phyloP scores from a whole-genome alignment of 768 basidiomycete species.

The Agaricus subrufescens region DNA sequence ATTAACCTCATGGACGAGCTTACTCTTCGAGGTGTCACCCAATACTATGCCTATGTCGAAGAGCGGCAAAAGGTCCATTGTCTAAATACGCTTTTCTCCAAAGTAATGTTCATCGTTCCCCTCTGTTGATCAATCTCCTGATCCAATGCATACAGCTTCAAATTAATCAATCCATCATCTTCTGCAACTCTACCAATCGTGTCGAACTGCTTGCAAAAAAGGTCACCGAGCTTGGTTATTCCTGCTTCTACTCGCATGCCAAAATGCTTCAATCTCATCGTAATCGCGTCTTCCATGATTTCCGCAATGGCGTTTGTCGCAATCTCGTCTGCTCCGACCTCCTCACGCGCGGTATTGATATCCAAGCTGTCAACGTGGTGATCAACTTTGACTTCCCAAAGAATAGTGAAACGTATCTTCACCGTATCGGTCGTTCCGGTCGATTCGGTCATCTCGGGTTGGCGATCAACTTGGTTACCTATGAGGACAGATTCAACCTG shows the following conservation, averaged over 20 bases:
- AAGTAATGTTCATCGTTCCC: conserved; percentile 44
- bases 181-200: conserved; percentile 99
- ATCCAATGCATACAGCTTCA: conserved; percentile 60
- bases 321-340: conserved; percentile 98
- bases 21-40: conserved; percentile 95
- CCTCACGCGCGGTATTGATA: conserved; percentile 98
- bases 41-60: conserved; percentile 99
- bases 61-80: conserved; percentile 99
- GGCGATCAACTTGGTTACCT: conserved; percentile 96
- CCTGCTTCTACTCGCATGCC: conserved; percentile 99
- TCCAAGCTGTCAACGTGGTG: conserved; percentile 99
- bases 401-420: conserved; percentile 97
- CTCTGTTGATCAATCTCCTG: not conserved
- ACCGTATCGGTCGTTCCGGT: conserved; percentile 96
- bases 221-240: conserved; percentile 98
- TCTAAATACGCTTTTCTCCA: conserved; percentile 98
- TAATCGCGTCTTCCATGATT: conserved; percentile 99
- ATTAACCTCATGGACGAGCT: conserved; percentile 99
- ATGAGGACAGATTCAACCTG: conserved; percentile 96
- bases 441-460: conserved; percentile 96
- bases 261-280: conserved; percentile 99
- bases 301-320: conserved; percentile 96
- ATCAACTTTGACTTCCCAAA: conserved; percentile 99
- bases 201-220: conserved; percentile 99
- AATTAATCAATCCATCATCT: conserved; percentile 99